phyloP scores from a whole-genome alignment of 257 asterid genomes.

The Echium plantagineum region DNA sequence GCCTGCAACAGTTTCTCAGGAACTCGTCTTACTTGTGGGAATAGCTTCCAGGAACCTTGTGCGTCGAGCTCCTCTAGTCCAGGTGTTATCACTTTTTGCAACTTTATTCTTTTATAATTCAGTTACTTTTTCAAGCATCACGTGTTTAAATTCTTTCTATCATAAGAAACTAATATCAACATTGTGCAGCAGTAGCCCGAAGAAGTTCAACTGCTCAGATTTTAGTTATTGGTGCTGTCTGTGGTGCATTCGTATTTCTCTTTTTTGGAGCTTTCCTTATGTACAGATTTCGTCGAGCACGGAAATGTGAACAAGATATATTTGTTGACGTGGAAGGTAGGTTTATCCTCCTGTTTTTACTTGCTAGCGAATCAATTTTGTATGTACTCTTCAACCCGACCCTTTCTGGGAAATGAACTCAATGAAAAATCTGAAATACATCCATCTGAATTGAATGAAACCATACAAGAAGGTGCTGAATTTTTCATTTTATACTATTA shows the following conservation, averaged over 20 bases:
- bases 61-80: conserved; percentile 46
- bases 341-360: neutral
- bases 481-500: no score
- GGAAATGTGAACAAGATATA: conserved; percentile 26
- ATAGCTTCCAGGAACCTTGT: conserved; percentile 55
- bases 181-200: conserved; percentile 34
- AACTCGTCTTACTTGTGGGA: conserved; percentile 59
- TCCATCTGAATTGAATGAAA: no score
- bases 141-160: neutral
- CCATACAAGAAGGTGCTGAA: no score
- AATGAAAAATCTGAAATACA: no score
- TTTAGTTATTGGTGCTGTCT: conserved; percentile 42
- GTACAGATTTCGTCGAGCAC: conserved; percentile 26
- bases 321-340: conserved; percentile 71
- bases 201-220: conserved; percentile 37
- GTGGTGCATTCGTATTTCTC: conserved; percentile 50
- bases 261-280: conserved; percentile 46
- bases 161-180: neutral
- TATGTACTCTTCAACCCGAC: no score
- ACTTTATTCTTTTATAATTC: conserved; percentile 1
- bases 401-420: no score
- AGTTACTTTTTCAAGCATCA: conserved; percentile 1
- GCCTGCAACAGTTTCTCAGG: conserved; percentile 51
- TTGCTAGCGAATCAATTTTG: no score
- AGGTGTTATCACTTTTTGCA: conserved; percentile 28